These are phyloP conservation scores for Fusarium mundagurra DNA, from an alignment of 2,329 filamentous ascomycete species.

Conservation along the genomic window DNA sequence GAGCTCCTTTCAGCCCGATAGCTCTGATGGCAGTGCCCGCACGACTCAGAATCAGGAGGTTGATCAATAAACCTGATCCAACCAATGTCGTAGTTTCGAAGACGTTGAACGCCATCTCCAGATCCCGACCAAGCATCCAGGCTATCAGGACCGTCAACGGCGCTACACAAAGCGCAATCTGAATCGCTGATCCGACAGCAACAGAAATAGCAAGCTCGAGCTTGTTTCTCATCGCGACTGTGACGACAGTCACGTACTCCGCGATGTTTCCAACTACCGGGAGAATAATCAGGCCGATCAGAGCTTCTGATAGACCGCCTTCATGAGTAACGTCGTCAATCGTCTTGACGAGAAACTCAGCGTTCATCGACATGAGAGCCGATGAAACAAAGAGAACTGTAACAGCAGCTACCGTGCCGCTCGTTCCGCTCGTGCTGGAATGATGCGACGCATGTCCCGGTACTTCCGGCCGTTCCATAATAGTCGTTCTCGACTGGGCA, in stretches of 20 bases:
- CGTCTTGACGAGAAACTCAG: conserved; percentile 68
- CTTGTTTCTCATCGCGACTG: conserved; percentile 68
- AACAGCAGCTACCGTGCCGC: conserved; percentile 53
- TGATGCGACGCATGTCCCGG: neutral
- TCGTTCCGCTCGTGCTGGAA: conserved; percentile 27
- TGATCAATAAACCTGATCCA: conserved; percentile 75
- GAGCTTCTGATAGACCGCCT: conserved; percentile 62
- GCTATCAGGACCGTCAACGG: conserved; percentile 69
- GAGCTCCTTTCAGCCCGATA: conserved; percentile 61
- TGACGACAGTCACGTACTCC: conserved; percentile 70
- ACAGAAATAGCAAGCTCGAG: conserved; percentile 71
- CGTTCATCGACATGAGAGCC: conserved; percentile 66
- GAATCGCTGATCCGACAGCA: conserved; percentile 68
- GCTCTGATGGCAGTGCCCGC: conserved; percentile 72
- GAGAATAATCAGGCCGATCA: conserved; percentile 70
- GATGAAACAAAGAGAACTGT: conserved; percentile 64
- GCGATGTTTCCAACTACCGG: conserved; percentile 72
- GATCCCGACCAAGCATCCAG: conserved; percentile 64
- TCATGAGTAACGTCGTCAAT: conserved; percentile 65
- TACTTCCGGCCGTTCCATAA: neutral
- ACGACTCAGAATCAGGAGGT: conserved; percentile 78
- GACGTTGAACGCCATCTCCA: conserved; percentile 76
- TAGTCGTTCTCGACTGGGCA: conserved; percentile 9
- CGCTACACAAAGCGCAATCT: conserved; percentile 70
- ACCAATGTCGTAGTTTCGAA: conserved; percentile 81